A percentile compares a stretch with the other conserved stretches of the same genome.
Evolutionary conservation across 768 basidiomycete species (phyloP).

Genomic region (Calocera viscosa): DNA sequence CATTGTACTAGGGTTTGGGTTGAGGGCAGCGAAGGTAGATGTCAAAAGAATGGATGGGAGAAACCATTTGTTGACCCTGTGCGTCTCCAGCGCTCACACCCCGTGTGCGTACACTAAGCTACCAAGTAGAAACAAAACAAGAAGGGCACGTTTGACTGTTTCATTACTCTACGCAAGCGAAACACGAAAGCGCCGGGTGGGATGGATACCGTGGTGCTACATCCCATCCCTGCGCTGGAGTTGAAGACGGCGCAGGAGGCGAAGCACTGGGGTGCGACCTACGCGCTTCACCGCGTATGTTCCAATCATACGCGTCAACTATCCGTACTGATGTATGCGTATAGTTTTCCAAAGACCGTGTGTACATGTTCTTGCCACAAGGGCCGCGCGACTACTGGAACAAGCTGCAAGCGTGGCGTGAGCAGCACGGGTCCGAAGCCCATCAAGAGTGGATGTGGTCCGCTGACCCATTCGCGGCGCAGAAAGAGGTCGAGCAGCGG

Average conservation of each 20-base stretch:
- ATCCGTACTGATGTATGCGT: neutral
- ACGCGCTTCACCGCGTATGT: conserved; percentile 70
- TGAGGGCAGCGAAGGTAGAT: conserved; percentile 35
- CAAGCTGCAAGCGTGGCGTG: conserved; percentile 37
- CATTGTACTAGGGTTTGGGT: neutral
- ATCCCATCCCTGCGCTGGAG: conserved; percentile 58
- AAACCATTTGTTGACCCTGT: conserved; percentile 70
- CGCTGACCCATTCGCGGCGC: conserved; percentile 73
- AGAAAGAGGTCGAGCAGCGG: conserved; percentile 50
- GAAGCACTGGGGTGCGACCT: conserved; percentile 82
- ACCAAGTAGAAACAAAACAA: conserved; percentile 34
- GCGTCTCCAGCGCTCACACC: conserved; percentile 13
- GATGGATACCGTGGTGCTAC: conserved; percentile 54
- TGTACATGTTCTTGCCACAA: conserved; percentile 66
- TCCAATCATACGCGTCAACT: neutral
- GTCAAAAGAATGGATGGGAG: conserved; percentile 84
- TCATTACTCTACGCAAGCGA: conserved; percentile 50
- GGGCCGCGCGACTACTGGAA: conserved; percentile 84
- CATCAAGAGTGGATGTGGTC: conserved; percentile 79
- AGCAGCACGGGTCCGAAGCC: conserved; percentile 52
- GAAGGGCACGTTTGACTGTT: conserved; percentile 45
- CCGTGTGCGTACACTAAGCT: conserved; percentile 15
- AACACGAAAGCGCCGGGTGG: conserved; percentile 56
- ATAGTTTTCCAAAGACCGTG: conserved; percentile 19
- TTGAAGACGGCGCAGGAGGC: conserved; percentile 64